Percentiles rank a stretch among this genome's conserved stretches.
Evolutionary conservation across 139 green algal species (phyloP).

Genomic region (Deuterostichococcus epilithicus): DNA sequence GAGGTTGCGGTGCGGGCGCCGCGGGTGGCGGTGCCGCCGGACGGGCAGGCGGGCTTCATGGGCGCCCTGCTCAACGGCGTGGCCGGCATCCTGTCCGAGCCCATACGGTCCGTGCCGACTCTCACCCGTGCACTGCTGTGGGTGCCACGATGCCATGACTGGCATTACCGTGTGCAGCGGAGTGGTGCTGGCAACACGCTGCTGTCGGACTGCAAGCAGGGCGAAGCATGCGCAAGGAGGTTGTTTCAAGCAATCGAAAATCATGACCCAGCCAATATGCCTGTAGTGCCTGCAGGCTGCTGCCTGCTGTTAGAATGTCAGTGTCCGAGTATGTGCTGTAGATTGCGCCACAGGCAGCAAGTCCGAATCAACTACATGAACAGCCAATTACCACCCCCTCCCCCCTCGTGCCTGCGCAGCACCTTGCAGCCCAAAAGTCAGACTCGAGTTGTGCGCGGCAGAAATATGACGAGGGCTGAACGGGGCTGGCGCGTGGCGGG

Average conservation of each 20-base stretch:
- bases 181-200: neutral
- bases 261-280: neutral
- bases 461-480: neutral
- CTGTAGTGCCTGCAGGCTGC: too few species aligned
- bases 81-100: constrained; percentile 13
- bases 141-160: too few species aligned
- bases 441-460: too few species aligned
- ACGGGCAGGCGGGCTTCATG: constrained; percentile 7
- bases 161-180: neutral
- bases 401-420: too few species aligned
- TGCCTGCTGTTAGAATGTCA: too few species aligned
- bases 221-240: neutral
- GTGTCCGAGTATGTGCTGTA: too few species aligned
- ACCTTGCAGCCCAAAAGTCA: too few species aligned
- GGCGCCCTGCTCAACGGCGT: constrained; percentile 10
- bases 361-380: too few species aligned
- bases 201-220: neutral
- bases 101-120: constrained; percentile 15
- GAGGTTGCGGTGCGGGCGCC: neutral
- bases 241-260: neutral
- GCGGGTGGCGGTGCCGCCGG: neutral
- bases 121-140: too few species aligned
- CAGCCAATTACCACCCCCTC: too few species aligned
- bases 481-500: too few species aligned
- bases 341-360: too few species aligned